Conservation (phyloP, 805 yeast genomes). For the Kluyveromyces starmeri region DNA sequence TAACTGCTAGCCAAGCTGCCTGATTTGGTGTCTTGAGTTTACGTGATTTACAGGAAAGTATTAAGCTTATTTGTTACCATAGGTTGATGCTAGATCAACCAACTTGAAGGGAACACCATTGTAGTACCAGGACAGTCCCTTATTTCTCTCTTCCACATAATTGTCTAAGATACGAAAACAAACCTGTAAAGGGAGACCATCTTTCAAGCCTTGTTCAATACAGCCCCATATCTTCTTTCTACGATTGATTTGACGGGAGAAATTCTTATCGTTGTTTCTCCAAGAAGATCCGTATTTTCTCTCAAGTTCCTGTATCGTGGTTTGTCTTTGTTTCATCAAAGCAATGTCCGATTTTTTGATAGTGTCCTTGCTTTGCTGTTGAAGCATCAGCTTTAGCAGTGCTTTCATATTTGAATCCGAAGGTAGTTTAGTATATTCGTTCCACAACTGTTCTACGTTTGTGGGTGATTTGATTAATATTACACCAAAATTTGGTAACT, state of each 20-base stretch:
- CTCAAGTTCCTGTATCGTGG: conserved; percentile 22
- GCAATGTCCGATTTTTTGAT: conserved; percentile 8
- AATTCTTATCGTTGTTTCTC: conserved; percentile 25
- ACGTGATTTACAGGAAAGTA: too few relatives aligned
- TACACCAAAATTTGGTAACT: conserved; percentile 22
- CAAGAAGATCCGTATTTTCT: conserved; percentile 20
- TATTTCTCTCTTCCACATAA: conserved; percentile 16
- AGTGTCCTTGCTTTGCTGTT: conserved; percentile 10
- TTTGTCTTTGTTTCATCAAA: conserved; percentile 14
- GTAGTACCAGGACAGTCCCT: conserved; percentile 23
- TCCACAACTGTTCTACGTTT: conserved; percentile 23
- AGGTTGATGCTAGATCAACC: conserved; percentile 8
- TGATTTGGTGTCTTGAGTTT: too few relatives aligned
- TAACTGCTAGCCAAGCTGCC: too few relatives aligned
- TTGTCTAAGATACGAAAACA: conserved; percentile 19
- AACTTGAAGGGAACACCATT: conserved; percentile 25
- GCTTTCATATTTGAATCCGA: conserved; percentile 21
- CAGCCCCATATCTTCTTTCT: conserved; percentile 26
- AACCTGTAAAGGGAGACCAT: conserved; percentile 17
- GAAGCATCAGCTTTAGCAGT: conserved; percentile 14
- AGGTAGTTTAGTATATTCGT: conserved; percentile 24
- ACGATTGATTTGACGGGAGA: conserved; percentile 27
- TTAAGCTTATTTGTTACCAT: conserved; percentile 1
- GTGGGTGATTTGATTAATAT: conserved; percentile 23
- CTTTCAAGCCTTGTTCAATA: conserved; percentile 21